Percentiles rank a stretch among this genome's conserved stretches.
phyloP scores from a whole-genome alignment of 305 asterid species.

The Fraxinus platypoda region DNA sequence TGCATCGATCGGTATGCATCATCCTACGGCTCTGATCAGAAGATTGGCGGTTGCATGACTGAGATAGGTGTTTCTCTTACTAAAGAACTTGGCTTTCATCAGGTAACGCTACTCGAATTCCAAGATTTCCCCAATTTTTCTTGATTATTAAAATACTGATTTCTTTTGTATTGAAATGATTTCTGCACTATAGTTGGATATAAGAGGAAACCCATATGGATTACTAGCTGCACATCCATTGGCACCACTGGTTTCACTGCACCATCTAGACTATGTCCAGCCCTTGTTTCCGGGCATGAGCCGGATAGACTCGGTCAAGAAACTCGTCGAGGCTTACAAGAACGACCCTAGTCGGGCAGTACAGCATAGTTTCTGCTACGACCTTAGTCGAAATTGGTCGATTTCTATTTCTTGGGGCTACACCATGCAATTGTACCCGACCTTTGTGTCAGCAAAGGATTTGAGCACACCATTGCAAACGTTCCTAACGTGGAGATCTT shows the following conservation, averaged over 20 bases:
- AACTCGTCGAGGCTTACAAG: constrained; percentile 44
- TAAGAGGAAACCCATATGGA: constrained; percentile 70
- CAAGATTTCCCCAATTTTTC: background rate
- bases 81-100: constrained; percentile 82
- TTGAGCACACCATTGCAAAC: constrained; percentile 68
- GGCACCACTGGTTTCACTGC: constrained; percentile 71
- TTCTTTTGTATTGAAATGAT: background rate
- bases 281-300: constrained; percentile 47
- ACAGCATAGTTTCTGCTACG: constrained; percentile 73
- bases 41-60: constrained; percentile 61
- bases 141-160: background rate
- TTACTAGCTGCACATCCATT: constrained; percentile 78
- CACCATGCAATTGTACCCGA: constrained; percentile 61
- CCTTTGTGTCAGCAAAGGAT: constrained; percentile 37
- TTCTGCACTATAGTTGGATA: constrained; percentile 46
- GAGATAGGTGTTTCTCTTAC: constrained; percentile 80
- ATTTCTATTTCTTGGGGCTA: constrained; percentile 85
- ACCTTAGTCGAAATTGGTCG: constrained; percentile 58
- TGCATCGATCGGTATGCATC: constrained; percentile 76
- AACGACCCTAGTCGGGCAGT: constrained; percentile 61
- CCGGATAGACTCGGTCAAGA: constrained; percentile 57
- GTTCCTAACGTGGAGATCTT: constrained; percentile 63
- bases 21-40: constrained; percentile 80
- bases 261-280: constrained; percentile 68
- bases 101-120: constrained; percentile 25